Conservation (phyloP, 768 basidiomycete species). For the Mycena amicta region DNA sequence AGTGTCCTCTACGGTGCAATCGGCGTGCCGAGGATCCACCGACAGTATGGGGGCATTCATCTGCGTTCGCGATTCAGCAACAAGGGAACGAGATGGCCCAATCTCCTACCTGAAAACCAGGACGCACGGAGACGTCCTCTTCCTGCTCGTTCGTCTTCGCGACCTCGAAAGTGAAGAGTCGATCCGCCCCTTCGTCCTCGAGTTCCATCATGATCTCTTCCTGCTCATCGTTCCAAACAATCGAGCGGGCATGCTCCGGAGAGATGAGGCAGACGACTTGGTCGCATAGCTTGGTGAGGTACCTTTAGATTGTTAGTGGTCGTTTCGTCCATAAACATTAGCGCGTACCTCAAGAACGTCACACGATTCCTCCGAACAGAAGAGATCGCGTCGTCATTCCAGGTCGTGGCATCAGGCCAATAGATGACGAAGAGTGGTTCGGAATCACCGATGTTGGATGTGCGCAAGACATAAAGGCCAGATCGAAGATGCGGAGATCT, state of each 20-base stretch:
- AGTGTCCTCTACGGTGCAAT: conserved; percentile 14
- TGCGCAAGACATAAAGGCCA: conserved; percentile 50
- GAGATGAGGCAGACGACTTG: conserved; percentile 57
- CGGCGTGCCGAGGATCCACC: conserved; percentile 7
- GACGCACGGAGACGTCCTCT: conserved; percentile 44
- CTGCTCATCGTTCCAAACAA: conserved; percentile 45
- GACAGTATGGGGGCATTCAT: conserved; percentile 13
- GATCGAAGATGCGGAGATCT: conserved; percentile 44
- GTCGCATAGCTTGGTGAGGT: conserved; percentile 61
- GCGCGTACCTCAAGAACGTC: conserved; percentile 60
- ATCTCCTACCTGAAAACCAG: conserved; percentile 47
- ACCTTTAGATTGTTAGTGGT: conserved; percentile 36
- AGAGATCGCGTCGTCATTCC: conserved; percentile 51
- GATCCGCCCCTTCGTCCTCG: conserved; percentile 45
- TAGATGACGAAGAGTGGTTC: conserved; percentile 51
- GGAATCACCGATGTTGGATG: conserved; percentile 1
- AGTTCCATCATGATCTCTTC: conserved; percentile 29
- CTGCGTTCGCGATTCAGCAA: conserved; percentile 3
- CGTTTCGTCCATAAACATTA: neutral
- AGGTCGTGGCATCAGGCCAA: conserved; percentile 65
- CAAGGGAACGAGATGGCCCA: neutral
- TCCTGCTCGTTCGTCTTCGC: conserved; percentile 57
- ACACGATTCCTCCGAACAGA: conserved; percentile 54
- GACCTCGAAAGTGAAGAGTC: conserved; percentile 57
- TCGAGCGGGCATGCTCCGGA: conserved; percentile 42